Conservation (phyloP, 345 rosid species). For the Camelina hispida region DNA sequence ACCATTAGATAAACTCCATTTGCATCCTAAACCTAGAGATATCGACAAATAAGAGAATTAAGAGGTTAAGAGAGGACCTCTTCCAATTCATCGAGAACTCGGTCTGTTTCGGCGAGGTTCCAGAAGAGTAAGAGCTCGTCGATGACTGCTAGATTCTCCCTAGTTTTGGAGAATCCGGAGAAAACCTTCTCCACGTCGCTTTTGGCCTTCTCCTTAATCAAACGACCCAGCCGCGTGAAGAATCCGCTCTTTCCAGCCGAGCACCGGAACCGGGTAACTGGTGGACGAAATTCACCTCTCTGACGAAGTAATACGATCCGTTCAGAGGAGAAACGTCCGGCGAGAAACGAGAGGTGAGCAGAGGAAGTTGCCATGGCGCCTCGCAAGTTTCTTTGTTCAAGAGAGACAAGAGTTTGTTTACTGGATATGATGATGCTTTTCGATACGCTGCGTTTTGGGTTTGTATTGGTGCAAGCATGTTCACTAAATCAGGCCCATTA, state of each 20-base stretch:
- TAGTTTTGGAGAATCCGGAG: slow-evolving; percentile 92
- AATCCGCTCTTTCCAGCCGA: slow-evolving; percentile 83
- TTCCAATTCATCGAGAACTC: slow-evolving; percentile 91
- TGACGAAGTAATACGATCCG: slow-evolving; percentile 3
- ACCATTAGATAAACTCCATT: not conserved
- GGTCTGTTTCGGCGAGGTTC: slow-evolving; percentile 94
- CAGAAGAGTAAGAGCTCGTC: slow-evolving; percentile 93
- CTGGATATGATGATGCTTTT: slow-evolving; percentile 31
- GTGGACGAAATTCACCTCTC: slow-evolving; percentile 30
- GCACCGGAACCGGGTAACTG: slow-evolving; percentile 53
- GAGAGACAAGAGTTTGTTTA: not conserved
- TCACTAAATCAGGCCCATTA: slow-evolving; percentile 25
- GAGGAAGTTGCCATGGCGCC: slow-evolving; percentile 58
- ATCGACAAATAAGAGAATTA: not conserved
- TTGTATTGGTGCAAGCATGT: not conserved
- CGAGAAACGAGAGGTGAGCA: slow-evolving; percentile 57
- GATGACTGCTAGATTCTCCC: slow-evolving; percentile 88
- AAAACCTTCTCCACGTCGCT: slow-evolving; percentile 91
- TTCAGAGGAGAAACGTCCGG: slow-evolving; percentile 46
- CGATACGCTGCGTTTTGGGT: slow-evolving; percentile 37
- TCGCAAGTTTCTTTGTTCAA: not conserved
- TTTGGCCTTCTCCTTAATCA: slow-evolving; percentile 91
- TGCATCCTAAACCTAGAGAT: not conserved
- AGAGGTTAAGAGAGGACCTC: slow-evolving; percentile 56
- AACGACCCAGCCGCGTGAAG: slow-evolving; percentile 84